Evolutionary conservation across 1,284 basidiomycete genomes (phyloP).

Genomic region (Sanghuangporus weigelae): DNA sequence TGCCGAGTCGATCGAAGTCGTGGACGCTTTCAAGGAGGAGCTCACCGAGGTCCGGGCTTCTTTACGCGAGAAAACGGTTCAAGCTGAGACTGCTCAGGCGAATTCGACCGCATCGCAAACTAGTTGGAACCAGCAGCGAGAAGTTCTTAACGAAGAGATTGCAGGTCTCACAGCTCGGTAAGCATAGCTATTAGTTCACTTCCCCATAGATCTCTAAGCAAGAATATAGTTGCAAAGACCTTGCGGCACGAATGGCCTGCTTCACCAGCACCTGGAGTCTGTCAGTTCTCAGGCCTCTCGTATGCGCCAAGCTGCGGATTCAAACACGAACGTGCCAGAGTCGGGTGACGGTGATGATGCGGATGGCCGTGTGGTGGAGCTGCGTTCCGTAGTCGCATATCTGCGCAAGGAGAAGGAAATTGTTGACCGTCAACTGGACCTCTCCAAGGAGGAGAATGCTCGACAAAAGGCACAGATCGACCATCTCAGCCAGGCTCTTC

Average conservation of each 20-base stretch:
- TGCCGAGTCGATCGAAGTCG: constrained; percentile 73
- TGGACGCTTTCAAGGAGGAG: constrained; percentile 62
- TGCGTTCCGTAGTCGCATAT: constrained; percentile 79
- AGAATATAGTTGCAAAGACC: constrained; percentile 49
- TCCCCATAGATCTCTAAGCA: neutral
- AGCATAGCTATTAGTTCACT: constrained; percentile 16
- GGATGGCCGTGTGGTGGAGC: constrained; percentile 61
- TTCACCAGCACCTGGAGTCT: constrained; percentile 85
- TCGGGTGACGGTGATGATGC: constrained; percentile 44
- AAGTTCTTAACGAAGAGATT: constrained; percentile 73
- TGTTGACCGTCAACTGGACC: constrained; percentile 80
- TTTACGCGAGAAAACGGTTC: constrained; percentile 50
- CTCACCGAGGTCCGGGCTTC: constrained; percentile 45
- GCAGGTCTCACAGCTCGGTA: constrained; percentile 66
- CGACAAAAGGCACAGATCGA: constrained; percentile 76
- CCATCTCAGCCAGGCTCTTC: constrained; percentile 61
- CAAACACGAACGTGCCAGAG: constrained; percentile 31
- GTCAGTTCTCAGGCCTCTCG: constrained; percentile 77
- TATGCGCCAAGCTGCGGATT: constrained; percentile 64
- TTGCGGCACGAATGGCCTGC: constrained; percentile 67
- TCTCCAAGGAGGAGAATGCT: constrained; percentile 79
- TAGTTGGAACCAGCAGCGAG: constrained; percentile 80
- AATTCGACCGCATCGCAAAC: constrained; percentile 65
- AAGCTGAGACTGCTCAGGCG: constrained; percentile 68
- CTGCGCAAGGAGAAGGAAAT: constrained; percentile 89